Conservation (phyloP, 257 asterid species). For the Cordia subcordata region DNA sequence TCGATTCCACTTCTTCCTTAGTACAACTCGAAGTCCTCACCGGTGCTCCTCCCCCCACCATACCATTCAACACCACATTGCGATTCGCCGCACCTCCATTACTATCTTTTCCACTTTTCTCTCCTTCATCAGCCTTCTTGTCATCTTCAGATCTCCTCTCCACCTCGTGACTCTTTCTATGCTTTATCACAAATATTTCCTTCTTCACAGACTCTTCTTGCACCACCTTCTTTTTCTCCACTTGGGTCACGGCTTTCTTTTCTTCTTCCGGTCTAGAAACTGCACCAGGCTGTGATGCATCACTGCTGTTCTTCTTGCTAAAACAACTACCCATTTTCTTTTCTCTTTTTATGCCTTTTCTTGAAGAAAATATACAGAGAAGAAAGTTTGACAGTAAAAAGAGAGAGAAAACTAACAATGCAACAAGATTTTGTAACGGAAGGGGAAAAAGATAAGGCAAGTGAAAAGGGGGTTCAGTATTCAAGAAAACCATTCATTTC, state of each 20-base stretch:
- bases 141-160: constrained; percentile 54
- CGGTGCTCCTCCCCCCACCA: constrained; percentile 30
- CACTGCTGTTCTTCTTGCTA: constrained; percentile 70
- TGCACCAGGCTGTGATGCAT: constrained; percentile 30
- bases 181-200: constrained; percentile 70
- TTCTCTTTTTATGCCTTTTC: too few relatives aligned
- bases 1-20: constrained; percentile 92
- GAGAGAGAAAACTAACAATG: constrained; percentile 3
- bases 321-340: constrained; percentile 79
- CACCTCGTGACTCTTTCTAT: constrained; percentile 71
- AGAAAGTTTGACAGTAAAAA: constrained; percentile 12
- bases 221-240: constrained; percentile 36
- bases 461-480: constrained; percentile 29
- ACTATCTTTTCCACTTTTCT: constrained; percentile 22
- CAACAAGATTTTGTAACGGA: constrained; percentile 12
- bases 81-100: constrained; percentile 3
- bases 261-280: constrained; percentile 31
- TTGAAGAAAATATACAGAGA: constrained; percentile 1
- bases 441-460: constrained; percentile 21
- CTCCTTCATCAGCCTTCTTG: constrained; percentile 22
- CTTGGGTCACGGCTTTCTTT: constrained; percentile 28
- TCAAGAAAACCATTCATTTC: constrained; percentile 48
- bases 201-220: constrained; percentile 52
- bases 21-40: constrained; percentile 94
- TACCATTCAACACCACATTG: constrained; percentile 26